These are phyloP conservation scores for Pyrenophora seminiperda DNA, from an alignment of 2,329 filamentous ascomycete genomes.

Conservation along the genomic window DNA sequence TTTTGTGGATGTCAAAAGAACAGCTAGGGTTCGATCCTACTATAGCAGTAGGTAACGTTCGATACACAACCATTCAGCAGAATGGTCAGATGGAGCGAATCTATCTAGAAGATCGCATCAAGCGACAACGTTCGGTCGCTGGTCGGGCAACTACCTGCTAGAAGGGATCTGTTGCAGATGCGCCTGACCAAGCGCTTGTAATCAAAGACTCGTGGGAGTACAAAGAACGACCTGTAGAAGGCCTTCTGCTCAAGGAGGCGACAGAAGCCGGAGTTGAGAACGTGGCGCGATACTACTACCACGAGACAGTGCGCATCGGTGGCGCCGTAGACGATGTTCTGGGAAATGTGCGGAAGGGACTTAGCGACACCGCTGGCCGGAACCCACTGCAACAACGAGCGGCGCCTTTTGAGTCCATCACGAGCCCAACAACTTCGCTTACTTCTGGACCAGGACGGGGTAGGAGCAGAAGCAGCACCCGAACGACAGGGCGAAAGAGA, in stretches of 20 bases:
- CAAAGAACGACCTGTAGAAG: constrained; percentile 51
- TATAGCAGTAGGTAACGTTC: constrained; percentile 5
- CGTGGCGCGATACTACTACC: constrained; percentile 16
- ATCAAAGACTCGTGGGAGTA: constrained; percentile 57
- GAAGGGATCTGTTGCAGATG: constrained; percentile 20
- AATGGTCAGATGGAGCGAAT: constrained; percentile 31
- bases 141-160: constrained; percentile 14
- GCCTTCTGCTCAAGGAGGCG: constrained; percentile 47
- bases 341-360: constrained; percentile 15
- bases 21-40: neutral
- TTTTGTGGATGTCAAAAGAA: constrained; percentile 48
- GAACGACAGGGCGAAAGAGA: too few relatives aligned
- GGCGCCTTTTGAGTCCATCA: too few relatives aligned
- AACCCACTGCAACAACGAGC: too few relatives aligned
- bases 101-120: constrained; percentile 23
- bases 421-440: neutral
- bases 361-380: too few relatives aligned
- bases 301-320: constrained; percentile 14
- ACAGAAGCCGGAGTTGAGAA: constrained; percentile 42
- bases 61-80: constrained; percentile 50
- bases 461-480: too few relatives aligned
- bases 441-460: too few relatives aligned
- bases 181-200: constrained; percentile 44
- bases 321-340: constrained; percentile 8
- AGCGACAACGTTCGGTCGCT: constrained; percentile 17